Evolutionary conservation across 1,284 basidiomycete species (phyloP).

Genomic region (Meira nashicola): DNA sequence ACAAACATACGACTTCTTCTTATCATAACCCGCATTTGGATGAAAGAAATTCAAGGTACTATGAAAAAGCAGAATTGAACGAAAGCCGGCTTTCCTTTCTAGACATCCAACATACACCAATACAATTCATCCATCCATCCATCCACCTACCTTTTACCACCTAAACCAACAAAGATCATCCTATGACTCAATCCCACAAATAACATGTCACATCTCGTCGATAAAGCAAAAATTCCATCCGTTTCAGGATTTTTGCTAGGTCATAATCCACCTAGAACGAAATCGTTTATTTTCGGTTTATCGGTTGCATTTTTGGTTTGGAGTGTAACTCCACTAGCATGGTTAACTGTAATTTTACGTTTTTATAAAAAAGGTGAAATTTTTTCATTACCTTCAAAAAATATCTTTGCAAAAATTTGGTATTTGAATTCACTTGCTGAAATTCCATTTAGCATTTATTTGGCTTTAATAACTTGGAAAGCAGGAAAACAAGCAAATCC

Average conservation of each 20-base stretch:
- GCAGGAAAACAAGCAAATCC: conserved; percentile 7
- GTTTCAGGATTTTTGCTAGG: background rate
- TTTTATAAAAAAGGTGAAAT: background rate
- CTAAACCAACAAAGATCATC: too few species aligned
- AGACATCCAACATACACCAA: too few species aligned
- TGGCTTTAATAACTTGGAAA: conserved; percentile 10
- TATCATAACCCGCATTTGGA: too few species aligned
- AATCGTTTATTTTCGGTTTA: background rate
- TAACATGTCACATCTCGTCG: too few species aligned
- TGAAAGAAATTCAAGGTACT: too few species aligned
- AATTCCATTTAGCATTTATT: conserved; percentile 22
- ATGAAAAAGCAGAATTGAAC: too few species aligned
- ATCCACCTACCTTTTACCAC: too few species aligned
- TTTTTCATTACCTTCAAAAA: background rate
- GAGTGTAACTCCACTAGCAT: conserved; percentile 16
- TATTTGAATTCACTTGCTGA: conserved; percentile 15
- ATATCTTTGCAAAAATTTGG: conserved; percentile 8
- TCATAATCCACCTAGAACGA: background rate
- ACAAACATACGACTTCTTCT: too few species aligned
- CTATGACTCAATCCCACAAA: too few species aligned
- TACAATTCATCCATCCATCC: too few species aligned
- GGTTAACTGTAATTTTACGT: conserved; percentile 10
- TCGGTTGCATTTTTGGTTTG: conserved; percentile 11
- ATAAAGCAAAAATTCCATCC: too few species aligned
- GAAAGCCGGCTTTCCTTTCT: too few species aligned